Base-by-base conservation (phyloP, 2,329 filamentous ascomycete genomes). In the Fusarium virguliforme region DNA sequence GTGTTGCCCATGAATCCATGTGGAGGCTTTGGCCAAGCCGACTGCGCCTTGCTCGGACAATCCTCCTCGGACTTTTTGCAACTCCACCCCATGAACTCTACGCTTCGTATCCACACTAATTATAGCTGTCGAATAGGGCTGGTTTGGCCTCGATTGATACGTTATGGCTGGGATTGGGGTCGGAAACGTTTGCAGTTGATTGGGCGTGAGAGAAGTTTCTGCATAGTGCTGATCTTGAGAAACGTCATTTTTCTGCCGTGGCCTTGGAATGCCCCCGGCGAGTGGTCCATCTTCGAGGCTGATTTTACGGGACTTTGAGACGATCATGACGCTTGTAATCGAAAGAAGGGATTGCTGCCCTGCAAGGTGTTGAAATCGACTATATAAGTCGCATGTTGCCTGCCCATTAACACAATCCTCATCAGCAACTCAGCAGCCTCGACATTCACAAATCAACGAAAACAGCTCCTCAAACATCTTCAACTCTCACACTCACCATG, bases 11-110 rank as follows among this genome's bases (percentile, higher is more conserved):
- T 48, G 0, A n/a, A 30, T 48, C 43, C 24, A 28, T 48, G 43
- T 28, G 22, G 22, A 24, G 26, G 43, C 43, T 48, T 46, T 46
- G 41, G 28, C 41, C 41, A 24, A n/a, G 1, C 10, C 1, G 43
- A n/a, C 43, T 48, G 43, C 43, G 43, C 43, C 43, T 48, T 15
- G 15, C 43, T 48, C 26, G 43, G 24, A 48, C 43, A 48, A 48
- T 48, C 43, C 43, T 48, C 24, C 24, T 48, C 43, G 43, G 43
- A 30, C 26, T 24, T 48, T n/a, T 48, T 12, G 10, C 43, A 48
- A 48, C 43, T 48, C 43, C 43, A 48, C 43, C 28, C 8, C 15
- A 28, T 26, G 43, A 15, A 48, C 43, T 48, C 26, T 30, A 48
- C n/a, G 24, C 10, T 48, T 48, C 22, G 22, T 24, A 24, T 24